A percentile compares a stretch with the other conserved stretches of the same genome.
These are phyloP conservation scores for Hypomontagnella submonticulosa DNA, from an alignment of 495 filamentous ascomycete species.

Conservation along the genomic window DNA sequence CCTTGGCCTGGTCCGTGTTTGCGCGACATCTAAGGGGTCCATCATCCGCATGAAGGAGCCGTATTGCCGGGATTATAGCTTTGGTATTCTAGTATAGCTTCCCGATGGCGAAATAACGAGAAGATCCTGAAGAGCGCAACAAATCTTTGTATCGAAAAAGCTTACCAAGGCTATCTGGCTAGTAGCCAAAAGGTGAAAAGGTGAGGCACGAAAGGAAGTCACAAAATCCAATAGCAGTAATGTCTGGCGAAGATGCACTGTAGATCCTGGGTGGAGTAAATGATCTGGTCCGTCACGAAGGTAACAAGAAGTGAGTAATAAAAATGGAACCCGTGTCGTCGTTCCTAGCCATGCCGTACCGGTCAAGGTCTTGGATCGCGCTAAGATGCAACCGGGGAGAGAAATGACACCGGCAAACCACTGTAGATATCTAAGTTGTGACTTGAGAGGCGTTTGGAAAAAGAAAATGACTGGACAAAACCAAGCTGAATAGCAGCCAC, in stretches of 20 bases:
- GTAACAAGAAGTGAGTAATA: background rate
- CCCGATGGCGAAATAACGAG: background rate
- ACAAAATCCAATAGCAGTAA: constrained; percentile 1
- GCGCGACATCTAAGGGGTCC: background rate
- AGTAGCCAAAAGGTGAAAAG: constrained; percentile 5
- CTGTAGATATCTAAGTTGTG: constrained; percentile 13
- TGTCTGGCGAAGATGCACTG: background rate
- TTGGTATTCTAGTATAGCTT: constrained; percentile 1
- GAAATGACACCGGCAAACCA: constrained; percentile 25
- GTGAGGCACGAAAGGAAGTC: background rate
- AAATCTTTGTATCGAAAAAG: background rate
- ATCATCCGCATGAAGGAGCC: background rate
- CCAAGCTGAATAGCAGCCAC: constrained; percentile 34
- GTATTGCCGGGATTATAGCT: constrained; percentile 3
- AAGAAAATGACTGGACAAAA: constrained; percentile 17
- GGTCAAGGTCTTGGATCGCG: constrained; percentile 12
- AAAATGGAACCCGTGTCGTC: constrained; percentile 8
- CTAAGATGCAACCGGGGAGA: constrained; percentile 14
- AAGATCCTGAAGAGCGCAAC: background rate
- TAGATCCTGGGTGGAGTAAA: background rate
- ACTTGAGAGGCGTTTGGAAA: constrained; percentile 8
- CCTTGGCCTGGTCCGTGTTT: background rate
- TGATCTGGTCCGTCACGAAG: background rate
- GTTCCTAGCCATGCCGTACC: constrained; percentile 13
- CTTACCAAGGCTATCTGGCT: background rate